Percentiles rank a stretch among this genome's conserved stretches.
Evolutionary conservation across 495 filamentous ascomycete species (phyloP).

Genomic region (Penicillium salamii): DNA sequence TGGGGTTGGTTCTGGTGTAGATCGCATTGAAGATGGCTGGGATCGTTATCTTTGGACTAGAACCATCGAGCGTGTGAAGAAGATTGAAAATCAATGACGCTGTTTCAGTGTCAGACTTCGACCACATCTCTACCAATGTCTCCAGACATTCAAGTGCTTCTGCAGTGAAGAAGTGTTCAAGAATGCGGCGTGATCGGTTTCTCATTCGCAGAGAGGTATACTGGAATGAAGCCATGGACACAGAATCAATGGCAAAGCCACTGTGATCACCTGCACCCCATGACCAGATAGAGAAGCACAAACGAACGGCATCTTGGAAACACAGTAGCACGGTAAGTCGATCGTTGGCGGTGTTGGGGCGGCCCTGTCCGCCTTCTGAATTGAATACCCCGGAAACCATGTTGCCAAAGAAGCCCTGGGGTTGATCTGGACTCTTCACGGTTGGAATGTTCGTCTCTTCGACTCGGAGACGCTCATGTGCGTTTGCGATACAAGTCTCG

Average conservation of each 20-base stretch:
- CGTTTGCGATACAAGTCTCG: conserved; percentile 83
- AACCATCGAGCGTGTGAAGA: conserved; percentile 87
- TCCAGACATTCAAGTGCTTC: conserved; percentile 96
- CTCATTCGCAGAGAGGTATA: conserved; percentile 87
- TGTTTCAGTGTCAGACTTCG: conserved; percentile 39
- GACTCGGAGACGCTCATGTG: conserved; percentile 75
- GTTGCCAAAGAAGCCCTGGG: conserved; percentile 91
- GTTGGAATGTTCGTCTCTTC: conserved; percentile 68
- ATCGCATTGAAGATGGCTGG: conserved; percentile 97
- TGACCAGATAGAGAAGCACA: conserved; percentile 92
- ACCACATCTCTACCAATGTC: conserved; percentile 83
- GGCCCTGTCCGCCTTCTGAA: conserved; percentile 69
- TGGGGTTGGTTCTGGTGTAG: conserved; percentile 86
- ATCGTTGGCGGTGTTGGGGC: conserved; percentile 84
- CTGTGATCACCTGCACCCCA: conserved; percentile 72
- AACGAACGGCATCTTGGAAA: conserved; percentile 90
- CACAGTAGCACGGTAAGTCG: conserved; percentile 90
- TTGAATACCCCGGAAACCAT: conserved; percentile 94
- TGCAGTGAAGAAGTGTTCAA: conserved; percentile 90
- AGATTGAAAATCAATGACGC: conserved; percentile 67
- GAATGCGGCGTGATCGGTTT: conserved; percentile 78
- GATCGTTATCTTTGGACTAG: conserved; percentile 86
- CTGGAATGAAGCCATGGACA: conserved; percentile 77
- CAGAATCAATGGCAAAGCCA: conserved; percentile 55
- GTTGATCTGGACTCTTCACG: conserved; percentile 77